phyloP scores from a whole-genome alignment of 2,329 filamentous ascomycete genomes.

The Neofusicoccum laricinum region DNA sequence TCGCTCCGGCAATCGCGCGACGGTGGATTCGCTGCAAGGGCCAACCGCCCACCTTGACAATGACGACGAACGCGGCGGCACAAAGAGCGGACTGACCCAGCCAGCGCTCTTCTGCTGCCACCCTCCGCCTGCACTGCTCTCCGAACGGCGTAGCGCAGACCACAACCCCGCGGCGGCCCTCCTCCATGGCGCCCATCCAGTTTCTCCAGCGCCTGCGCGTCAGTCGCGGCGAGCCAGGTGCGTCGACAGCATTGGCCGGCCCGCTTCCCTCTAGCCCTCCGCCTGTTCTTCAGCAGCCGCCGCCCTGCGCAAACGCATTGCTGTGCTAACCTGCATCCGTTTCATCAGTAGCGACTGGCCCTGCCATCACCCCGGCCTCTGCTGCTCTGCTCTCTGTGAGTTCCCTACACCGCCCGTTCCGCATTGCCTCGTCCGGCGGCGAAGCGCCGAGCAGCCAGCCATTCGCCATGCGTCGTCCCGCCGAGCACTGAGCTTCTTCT shows the following conservation, averaged over 20 bases:
- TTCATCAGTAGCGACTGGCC: constrained; percentile 34
- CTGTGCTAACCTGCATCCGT: constrained; percentile 19
- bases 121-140: constrained; percentile 7
- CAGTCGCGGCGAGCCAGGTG: constrained; percentile 28
- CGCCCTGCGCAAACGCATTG: neutral
- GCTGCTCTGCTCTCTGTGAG: constrained; percentile 39
- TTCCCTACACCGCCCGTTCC: constrained; percentile 20
- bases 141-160: constrained; percentile 5
- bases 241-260: constrained; percentile 34
- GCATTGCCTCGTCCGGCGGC: constrained; percentile 13
- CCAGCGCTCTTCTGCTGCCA: neutral
- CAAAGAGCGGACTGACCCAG: constrained; percentile 1
- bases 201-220: constrained; percentile 33
- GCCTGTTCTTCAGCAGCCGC: constrained; percentile 1
- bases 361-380: constrained; percentile 32
- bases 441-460: constrained; percentile 19
- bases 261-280: neutral
- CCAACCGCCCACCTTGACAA: neutral
- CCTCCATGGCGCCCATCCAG: constrained; percentile 33
- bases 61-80: constrained; percentile 5
- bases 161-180: neutral
- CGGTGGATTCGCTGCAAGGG: constrained; percentile 4
- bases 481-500: constrained; percentile 12
- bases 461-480: constrained; percentile 9
- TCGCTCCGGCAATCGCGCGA: constrained; percentile 4